Base-by-base conservation (phyloP, 1,284 basidiomycete species). In the Cutaneotrichosporon daszewskae region DNA sequence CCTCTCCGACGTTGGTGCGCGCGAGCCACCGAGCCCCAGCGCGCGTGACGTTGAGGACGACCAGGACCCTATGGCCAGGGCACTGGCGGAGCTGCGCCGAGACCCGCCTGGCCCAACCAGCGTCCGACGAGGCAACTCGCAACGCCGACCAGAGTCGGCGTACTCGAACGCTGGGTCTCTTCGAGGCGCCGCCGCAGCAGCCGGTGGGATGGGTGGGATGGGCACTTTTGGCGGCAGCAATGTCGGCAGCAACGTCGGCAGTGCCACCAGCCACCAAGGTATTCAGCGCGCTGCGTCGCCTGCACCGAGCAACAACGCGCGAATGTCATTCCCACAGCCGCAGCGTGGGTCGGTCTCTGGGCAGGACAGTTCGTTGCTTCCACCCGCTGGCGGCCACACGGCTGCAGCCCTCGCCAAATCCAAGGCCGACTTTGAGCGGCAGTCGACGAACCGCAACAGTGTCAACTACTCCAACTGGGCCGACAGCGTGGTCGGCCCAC, bases 401-500 rank as follows among this genome's bases (percentile, higher is more conserved):
- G 68, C 71, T n/a, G 68, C 70, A 0, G 62, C 63, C 14, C 58
- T 73, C 11, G 69, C 69, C 28, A 56, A 58, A 36, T 71, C 69
- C 8, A 69, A 64, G 64, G 68, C 63, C 28, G 69, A 72, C 27
- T 71, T 71, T 54, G 60, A 69, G 64, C 22, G 60, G 55, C 34
- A 54, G 54, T 16, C 55, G 51, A 16, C 32, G 43, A 55, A 61
- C 16, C 55, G 66, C 32, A 52, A 56, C 32, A 58, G 57, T 25
- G 79, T 79, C 76, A 69, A 55, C 52, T 73, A 71, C 50, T 45
- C 58, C 24, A 57, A 58, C 38, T 74, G 71, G 26, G 87, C 84
- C 0, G 83, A 88, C 44, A 59, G 80, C 27, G 77, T 91, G 17
- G 85, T 90, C 14, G 88, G 88, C 13, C 66, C 74, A 0, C 82